Conservation (phyloP, 192 early-diverging fungal genomes). For the Mortierella claussenii region DNA sequence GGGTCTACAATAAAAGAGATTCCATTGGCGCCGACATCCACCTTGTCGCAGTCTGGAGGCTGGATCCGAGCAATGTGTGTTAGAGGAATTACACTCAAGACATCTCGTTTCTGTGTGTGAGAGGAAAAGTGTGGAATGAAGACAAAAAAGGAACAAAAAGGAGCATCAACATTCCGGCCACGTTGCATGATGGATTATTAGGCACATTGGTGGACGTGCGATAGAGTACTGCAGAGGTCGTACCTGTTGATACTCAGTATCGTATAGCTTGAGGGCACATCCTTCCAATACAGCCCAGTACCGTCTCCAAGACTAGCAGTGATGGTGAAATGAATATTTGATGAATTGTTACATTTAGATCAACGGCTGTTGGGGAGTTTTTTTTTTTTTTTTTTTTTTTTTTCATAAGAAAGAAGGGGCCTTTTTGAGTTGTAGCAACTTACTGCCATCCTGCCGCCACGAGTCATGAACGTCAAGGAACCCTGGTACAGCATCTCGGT, state of each 20-base stretch:
- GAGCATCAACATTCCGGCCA: no score
- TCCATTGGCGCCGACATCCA: slow-evolving; percentile 40
- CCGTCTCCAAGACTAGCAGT: slow-evolving; percentile 33
- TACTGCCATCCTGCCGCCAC: slow-evolving; percentile 31
- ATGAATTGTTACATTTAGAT: no score
- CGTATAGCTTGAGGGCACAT: slow-evolving; percentile 34
- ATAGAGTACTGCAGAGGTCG: no score
- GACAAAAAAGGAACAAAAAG: no score
- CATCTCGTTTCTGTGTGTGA: slow-evolving; percentile 17
- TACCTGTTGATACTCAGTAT: slow-evolving; percentile 47
- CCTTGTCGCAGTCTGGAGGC: slow-evolving; percentile 39
- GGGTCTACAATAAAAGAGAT: slow-evolving; percentile 18
- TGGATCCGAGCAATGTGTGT: slow-evolving; percentile 20
- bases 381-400: no score
- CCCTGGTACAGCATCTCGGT: slow-evolving; percentile 27
- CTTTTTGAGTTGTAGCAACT: no score
- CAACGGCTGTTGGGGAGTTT: no score
- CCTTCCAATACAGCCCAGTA: slow-evolving; percentile 48
- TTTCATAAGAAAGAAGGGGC: not conserved
- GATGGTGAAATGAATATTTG: no score
- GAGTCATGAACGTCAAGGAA: slow-evolving; percentile 40
- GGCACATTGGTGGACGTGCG: no score
- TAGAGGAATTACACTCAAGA: slow-evolving; percentile 16
- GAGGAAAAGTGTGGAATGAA: not conserved
- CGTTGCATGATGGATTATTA: no score